These are phyloP conservation scores for Chaetomiaceae sp. DNA, from an alignment of 2,329 filamentous ascomycete species.

Conservation along the genomic window DNA sequence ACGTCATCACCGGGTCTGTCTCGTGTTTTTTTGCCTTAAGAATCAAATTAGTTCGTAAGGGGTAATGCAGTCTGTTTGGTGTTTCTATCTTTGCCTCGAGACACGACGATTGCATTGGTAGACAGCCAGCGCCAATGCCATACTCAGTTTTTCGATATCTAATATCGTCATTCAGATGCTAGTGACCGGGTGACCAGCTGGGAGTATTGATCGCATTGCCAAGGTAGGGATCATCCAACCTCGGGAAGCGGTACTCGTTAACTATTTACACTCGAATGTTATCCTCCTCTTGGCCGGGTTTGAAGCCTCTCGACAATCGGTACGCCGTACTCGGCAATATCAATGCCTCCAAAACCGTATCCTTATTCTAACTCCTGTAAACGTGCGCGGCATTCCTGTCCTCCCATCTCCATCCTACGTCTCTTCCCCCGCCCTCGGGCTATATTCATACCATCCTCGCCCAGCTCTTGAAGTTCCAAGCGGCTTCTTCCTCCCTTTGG, in stretches of 20 bases:
- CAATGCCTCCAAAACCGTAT: neutral
- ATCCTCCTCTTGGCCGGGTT: neutral
- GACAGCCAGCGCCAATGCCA: too few species aligned
- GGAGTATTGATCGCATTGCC: too few species aligned
- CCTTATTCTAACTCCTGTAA: neutral
- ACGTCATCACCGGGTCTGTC: slow-evolving; percentile 48
- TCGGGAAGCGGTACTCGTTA: neutral
- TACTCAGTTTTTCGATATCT: too few species aligned
- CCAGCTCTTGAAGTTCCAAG: too few species aligned
- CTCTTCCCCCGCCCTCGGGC: too few species aligned
- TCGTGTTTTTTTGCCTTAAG: neutral
- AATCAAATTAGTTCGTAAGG: neutral
- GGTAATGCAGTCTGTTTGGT: slow-evolving; percentile 7
- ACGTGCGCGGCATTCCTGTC: neutral
- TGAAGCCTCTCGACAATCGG: neutral
- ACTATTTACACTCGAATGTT: slow-evolving; percentile 12
- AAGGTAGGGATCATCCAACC: too few species aligned
- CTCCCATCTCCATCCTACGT: neutral
- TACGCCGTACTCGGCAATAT: neutral
- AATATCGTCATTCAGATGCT: too few species aligned
- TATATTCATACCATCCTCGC: too few species aligned
- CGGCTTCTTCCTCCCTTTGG: too few species aligned
- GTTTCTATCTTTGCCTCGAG: neutral
- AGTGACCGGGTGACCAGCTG: too few species aligned
- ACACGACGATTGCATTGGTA: neutral